Base-by-base conservation (phyloP, 1,139 yeast genomes). In the Kurtzmaniella quercitrusa region DNA sequence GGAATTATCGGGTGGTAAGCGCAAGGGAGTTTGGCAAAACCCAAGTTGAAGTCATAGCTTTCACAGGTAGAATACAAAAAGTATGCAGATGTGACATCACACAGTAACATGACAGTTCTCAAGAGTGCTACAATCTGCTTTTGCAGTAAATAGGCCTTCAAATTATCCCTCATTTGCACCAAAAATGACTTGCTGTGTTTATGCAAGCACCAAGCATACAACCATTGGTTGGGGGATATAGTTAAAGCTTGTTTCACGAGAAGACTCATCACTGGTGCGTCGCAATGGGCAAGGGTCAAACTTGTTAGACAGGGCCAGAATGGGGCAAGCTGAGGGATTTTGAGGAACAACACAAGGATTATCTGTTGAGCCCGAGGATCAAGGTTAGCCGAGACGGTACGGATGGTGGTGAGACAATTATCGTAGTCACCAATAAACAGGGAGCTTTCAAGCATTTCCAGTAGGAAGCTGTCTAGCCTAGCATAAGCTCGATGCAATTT, bases 291-390 rank as follows among this genome's bases (percentile, higher is more conserved):
- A 18, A 36, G 21, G 14, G 16, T n/a, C n/a, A 36, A 19, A n/a
- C 18, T 44, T n/a, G 25, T 10, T 3, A 43, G 27, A 24, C 16
- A 11, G 10, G 37, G 23, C 45, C 45, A 43, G 19, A 34, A 33
- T 18, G 23, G 31, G 5, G 7, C 14, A 23, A 37, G 29, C 27
- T 38, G n/a, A 6, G 46, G 44, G 15, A 37, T 40, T 24, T 41
- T 43, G 8, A 41, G 33, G 4, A 31, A 27, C n/a, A 43, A 16
- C 10, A 25, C 41, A 19, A 43, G 21, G 8, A 43, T 25, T 4
- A 43, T 27, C 27, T 19, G 38, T 19, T 36, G 23, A 19, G 23
- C 37, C 17, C 21, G 21, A 17, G 37, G 37, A 11, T 34, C 37
- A 7, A 34, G 19, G 17, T 19, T 16, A 3, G 31, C 9, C 14